A percentile compares a stretch with the other conserved stretches of the same genome.
These are phyloP conservation scores for Camellia lanceoleosa DNA, from an alignment of 148 eudicot genomes.

Conservation along the genomic window DNA sequence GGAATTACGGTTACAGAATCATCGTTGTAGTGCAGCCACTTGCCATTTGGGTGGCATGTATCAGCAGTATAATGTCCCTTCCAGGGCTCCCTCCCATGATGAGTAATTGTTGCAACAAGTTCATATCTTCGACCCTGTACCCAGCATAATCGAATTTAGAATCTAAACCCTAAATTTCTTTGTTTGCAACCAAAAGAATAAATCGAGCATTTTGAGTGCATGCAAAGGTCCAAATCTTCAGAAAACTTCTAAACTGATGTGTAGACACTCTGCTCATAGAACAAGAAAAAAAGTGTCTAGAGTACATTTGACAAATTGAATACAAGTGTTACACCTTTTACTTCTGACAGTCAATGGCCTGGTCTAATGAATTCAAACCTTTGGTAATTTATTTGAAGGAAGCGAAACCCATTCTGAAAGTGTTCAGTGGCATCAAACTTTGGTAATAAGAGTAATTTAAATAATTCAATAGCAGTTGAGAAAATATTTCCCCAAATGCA, in stretches of 20 bases:
- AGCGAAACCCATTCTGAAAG: not conserved
- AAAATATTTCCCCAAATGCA: not conserved
- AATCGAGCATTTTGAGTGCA: not conserved
- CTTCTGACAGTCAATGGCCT: not conserved
- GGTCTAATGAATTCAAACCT: not conserved
- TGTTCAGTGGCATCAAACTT: not conserved
- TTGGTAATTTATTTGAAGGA: not conserved
- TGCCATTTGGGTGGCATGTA: constrained; percentile 56
- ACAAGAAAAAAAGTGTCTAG: not conserved
- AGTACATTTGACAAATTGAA: not conserved
- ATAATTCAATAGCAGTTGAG: not conserved
- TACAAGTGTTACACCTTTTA: not conserved
- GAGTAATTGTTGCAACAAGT: constrained; percentile 81
- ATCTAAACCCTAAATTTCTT: not conserved
- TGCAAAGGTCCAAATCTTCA: not conserved
- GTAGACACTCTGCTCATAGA: not conserved
- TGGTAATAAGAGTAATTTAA: not conserved
- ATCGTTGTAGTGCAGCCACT: constrained; percentile 79
- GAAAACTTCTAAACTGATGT: not conserved
- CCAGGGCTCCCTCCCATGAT: constrained; percentile 79
- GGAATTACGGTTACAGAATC: constrained; percentile 60
- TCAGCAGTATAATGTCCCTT: constrained; percentile 93
- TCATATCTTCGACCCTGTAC: constrained; percentile 66
- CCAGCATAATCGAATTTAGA: not conserved
- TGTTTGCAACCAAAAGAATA: not conserved